A percentile compares a stretch with the other conserved stretches of the same genome.
Evolutionary conservation across 306 rosid genomes (phyloP).

Genomic region (Hippophae gyantsensis): DNA sequence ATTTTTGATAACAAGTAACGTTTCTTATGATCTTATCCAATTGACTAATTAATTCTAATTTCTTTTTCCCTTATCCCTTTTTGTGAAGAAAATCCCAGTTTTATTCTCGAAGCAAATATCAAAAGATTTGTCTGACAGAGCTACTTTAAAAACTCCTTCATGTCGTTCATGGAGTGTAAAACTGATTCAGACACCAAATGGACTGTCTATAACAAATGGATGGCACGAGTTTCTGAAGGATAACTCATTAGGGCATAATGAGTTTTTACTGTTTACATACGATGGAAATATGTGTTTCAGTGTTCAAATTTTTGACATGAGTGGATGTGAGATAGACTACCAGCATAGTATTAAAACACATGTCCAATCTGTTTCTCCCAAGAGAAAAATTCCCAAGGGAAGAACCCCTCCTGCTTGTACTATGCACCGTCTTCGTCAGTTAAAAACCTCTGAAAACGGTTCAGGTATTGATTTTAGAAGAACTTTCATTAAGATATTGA

Average conservation of each 20-base stretch:
- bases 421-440: background rate
- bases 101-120: background rate
- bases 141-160: slow-evolving; percentile 1
- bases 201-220: slow-evolving; percentile 6
- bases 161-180: slow-evolving; percentile 4
- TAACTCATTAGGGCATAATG: slow-evolving; percentile 8
- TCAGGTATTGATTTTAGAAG: slow-evolving; percentile 6
- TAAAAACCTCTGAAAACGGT: background rate
- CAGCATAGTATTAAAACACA: background rate
- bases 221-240: slow-evolving; percentile 13
- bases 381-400: background rate
- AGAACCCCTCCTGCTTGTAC: background rate
- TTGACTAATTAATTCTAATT: background rate
- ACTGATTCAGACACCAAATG: background rate
- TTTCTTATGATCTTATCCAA: background rate
- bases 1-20: no score
- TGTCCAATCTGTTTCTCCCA: background rate
- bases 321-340: background rate
- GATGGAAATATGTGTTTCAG: slow-evolving; percentile 6
- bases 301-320: background rate
- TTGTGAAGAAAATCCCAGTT: slow-evolving; percentile 10
- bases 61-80: background rate
- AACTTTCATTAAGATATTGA: slow-evolving; percentile 1
- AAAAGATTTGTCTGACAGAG: slow-evolving; percentile 1
- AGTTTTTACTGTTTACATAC: slow-evolving; percentile 4